Base-by-base conservation (phyloP, 768 basidiomycete species). In the Aureoboletus auriporus region DNA sequence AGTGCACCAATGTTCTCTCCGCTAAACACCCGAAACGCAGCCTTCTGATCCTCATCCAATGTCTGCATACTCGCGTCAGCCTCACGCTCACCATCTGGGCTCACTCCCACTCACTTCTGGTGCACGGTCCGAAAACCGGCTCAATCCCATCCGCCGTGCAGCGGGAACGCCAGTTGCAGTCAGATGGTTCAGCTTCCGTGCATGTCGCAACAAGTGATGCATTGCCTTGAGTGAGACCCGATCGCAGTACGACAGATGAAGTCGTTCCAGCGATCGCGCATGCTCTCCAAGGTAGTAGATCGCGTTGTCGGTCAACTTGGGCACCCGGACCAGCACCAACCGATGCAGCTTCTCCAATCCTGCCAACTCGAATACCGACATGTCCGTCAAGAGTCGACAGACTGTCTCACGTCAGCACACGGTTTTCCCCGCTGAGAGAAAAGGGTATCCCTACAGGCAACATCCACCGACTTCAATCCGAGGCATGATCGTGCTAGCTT, bases 171-270 rank as follows among this genome's bases (percentile, higher is more conserved):
- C 93, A 2, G 89, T 91, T 39, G 84, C 77, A 42, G 83, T 84
- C 35, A 97, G 75, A 61, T 92, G 85, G 42, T 82, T 82, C 39
- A 96, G 69, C 34, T 72, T 71, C 37, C 69, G 68, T 17, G 86
- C 74, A 46, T 75, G 72, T 49, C 76, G 77, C 43, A 94, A 65
- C 12, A 94, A 68, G 41, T 79, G 74, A 52, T 89, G 86, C 29
- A 92, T 70, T 8, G 89, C 87, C 37, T 83, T 78, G 34, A 94
- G 77, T 26, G 86, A 82, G 46, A 97, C 70, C 47, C 82, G 76
- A 57, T 86, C 84, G 70, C 93, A 97, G 63, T 92, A 90, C 27
- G 89, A 88, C 33, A 97, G 69, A 60, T 96, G 86, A 41, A 95
- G 74, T 23, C 90, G 80, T 60, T 93, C 89, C 56, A 96, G 72